These are phyloP conservation scores for Escovopsis sp. DNA, from an alignment of 2,329 filamentous ascomycete genomes.

Conservation along the genomic window DNA sequence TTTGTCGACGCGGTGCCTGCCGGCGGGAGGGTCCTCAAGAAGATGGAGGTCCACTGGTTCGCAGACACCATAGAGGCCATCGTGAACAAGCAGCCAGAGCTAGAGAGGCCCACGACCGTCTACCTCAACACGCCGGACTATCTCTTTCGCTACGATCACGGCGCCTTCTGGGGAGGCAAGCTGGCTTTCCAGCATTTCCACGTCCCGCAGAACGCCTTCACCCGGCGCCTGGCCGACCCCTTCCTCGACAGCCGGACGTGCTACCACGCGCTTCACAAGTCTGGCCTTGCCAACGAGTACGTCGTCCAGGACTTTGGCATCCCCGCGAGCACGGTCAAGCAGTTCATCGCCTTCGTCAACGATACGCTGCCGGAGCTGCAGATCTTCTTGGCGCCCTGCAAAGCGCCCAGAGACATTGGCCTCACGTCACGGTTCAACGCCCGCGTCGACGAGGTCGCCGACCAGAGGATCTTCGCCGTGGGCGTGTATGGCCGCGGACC, in stretches of 20 bases:
- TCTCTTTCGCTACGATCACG: slow-evolving; percentile 42
- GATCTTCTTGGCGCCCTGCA: slow-evolving; percentile 17
- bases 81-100: slow-evolving; percentile 11
- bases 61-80: slow-evolving; percentile 14
- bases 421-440: slow-evolving; percentile 19
- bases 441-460: slow-evolving; percentile 15
- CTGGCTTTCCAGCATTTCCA: slow-evolving; percentile 36
- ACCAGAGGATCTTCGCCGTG: slow-evolving; percentile 27
- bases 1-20: slow-evolving; percentile 27
- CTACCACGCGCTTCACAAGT: slow-evolving; percentile 36
- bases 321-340: slow-evolving; percentile 13
- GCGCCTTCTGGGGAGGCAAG: slow-evolving; percentile 38
- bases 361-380: slow-evolving; percentile 16
- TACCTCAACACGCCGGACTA: slow-evolving; percentile 34
- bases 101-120: slow-evolving; percentile 8
- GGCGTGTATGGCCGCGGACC: slow-evolving; percentile 30
- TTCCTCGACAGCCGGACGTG: slow-evolving; percentile 38
- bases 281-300: slow-evolving; percentile 30
- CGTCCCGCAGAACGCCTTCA: slow-evolving; percentile 35
- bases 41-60: slow-evolving; percentile 18
- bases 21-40: slow-evolving; percentile 26
- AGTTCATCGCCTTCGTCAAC: slow-evolving; percentile 16
- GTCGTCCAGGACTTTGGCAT: slow-evolving; percentile 34
- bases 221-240: slow-evolving; percentile 34
- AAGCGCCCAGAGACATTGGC: slow-evolving; percentile 14